These are phyloP conservation scores for Leishmania braziliensis DNA, from an alignment of 208 protist genomes.

Conservation along the genomic window DNA sequence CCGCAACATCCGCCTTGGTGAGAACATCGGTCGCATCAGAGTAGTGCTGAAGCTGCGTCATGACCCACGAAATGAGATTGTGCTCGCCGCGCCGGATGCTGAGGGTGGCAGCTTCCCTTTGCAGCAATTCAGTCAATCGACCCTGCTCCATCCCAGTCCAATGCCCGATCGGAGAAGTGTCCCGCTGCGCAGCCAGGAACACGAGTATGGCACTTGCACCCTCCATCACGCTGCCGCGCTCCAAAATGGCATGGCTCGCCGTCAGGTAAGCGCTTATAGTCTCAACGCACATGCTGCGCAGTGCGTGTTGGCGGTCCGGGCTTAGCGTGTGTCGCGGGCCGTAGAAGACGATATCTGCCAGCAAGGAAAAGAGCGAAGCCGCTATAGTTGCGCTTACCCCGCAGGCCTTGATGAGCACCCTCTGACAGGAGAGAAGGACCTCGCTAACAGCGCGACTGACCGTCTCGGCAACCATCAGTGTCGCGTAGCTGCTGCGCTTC, in stretches of 20 bases:
- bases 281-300: conserved; percentile 24
- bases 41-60: conserved; percentile 29
- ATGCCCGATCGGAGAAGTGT: conserved; percentile 6
- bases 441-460: conserved; percentile 29
- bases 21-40: background rate
- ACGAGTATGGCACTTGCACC: conserved; percentile 27
- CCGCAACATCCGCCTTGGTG: conserved; percentile 1
- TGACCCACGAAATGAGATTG: conserved; percentile 34
- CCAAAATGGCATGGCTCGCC: conserved; percentile 23
- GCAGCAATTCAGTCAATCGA: conserved; percentile 2
- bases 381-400: conserved; percentile 60
- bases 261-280: conserved; percentile 15
- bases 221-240: conserved; percentile 39
- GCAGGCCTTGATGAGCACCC: conserved; percentile 26
- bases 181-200: conserved; percentile 17
- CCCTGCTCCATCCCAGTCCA: conserved; percentile 18
- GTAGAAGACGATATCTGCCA: conserved; percentile 67
- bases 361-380: conserved; percentile 47
- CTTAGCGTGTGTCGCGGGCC: conserved; percentile 21
- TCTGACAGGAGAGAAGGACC: conserved; percentile 18
- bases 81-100: conserved; percentile 26
- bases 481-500: conserved; percentile 46
- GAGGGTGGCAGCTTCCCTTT: conserved; percentile 14
- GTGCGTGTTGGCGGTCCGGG: conserved; percentile 6
- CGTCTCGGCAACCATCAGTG: conserved; percentile 13